Percentiles rank a stretch among this genome's conserved stretches.
Conservation (phyloP, 805 yeast genomes). For the Yarrowia deformans region DNA sequence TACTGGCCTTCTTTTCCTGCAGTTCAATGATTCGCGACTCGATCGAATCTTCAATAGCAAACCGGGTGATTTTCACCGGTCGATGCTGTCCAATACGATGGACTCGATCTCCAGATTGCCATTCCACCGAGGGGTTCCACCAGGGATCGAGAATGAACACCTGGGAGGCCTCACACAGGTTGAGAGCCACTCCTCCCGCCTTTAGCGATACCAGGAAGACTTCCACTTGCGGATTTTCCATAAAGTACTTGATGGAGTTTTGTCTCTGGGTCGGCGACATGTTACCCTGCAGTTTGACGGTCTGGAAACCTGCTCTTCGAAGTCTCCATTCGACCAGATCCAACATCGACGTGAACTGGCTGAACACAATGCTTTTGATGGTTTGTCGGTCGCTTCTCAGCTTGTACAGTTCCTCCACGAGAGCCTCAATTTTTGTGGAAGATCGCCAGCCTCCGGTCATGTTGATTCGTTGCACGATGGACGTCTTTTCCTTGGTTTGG, state of each 20-base stretch:
- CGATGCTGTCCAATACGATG: conserved; percentile 96
- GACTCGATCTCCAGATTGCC: conserved; percentile 98
- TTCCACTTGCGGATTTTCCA: conserved; percentile 92
- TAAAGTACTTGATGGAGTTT: conserved; percentile 85
- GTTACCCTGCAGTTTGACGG: conserved; percentile 93
- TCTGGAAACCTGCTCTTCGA: conserved; percentile 91
- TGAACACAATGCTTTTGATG: conserved; percentile 93
- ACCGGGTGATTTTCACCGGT: conserved; percentile 90
- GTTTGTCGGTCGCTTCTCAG: conserved; percentile 86
- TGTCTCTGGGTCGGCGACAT: conserved; percentile 98
- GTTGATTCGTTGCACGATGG: conserved; percentile 86
- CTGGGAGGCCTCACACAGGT: conserved; percentile 95
- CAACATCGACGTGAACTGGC: conserved; percentile 96
- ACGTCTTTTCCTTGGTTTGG: conserved; percentile 58
- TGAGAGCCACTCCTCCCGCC: conserved; percentile 98
- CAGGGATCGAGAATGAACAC: conserved; percentile 96
- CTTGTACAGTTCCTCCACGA: conserved; percentile 89
- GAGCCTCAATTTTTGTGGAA: conserved; percentile 95
- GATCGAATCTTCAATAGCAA: conserved; percentile 95
- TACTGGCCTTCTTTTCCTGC: conserved; percentile 96
- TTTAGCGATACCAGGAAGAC: conserved; percentile 92
- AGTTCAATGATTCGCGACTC: conserved; percentile 94
- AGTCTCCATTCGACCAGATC: conserved; percentile 96
- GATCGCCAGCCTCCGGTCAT: conserved; percentile 88
- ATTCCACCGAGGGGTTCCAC: conserved; percentile 99